Conservation (phyloP, 768 basidiomycete genomes). For the Suillus bovinus region DNA sequence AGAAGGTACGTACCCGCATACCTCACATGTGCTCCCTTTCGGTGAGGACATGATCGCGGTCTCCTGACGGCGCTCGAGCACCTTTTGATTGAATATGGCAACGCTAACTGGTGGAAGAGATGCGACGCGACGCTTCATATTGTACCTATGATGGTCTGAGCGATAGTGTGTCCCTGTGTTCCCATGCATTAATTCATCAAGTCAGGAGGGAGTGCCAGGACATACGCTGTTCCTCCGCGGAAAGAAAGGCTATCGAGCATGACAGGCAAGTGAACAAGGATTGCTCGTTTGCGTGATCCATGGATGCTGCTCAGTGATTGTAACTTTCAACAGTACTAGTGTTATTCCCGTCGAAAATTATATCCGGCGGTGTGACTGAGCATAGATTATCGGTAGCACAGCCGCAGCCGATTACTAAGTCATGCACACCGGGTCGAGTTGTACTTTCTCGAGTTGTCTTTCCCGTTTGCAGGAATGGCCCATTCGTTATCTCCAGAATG, state of each 20-base stretch:
- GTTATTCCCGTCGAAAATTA: neutral
- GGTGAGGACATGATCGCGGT: constrained; percentile 66
- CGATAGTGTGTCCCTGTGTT: constrained; percentile 79
- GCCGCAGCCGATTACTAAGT: neutral
- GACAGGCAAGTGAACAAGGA: constrained; percentile 83
- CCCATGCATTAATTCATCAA: constrained; percentile 7
- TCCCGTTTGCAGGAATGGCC: constrained; percentile 62
- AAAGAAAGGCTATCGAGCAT: constrained; percentile 84
- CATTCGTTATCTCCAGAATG: constrained; percentile 82
- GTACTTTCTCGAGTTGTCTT: neutral
- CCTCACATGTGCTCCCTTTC: constrained; percentile 63
- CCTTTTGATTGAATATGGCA: constrained; percentile 82
- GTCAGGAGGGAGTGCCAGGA: constrained; percentile 12
- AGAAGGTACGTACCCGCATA: constrained; percentile 73
- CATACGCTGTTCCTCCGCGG: constrained; percentile 82
- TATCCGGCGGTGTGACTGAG: neutral
- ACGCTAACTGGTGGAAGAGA: constrained; percentile 82
- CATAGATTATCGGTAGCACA: neutral
- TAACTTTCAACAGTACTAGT: too few species aligned
- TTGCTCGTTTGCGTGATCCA: constrained; percentile 15
- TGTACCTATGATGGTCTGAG: constrained; percentile 96
- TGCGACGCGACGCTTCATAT: constrained; percentile 96
- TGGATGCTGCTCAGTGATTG: neutral
- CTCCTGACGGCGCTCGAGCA: constrained; percentile 75
- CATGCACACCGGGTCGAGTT: too few species aligned